phyloP scores from a whole-genome alignment of 2,329 filamentous ascomycete genomes.

The Corinectria fuckeliana region DNA sequence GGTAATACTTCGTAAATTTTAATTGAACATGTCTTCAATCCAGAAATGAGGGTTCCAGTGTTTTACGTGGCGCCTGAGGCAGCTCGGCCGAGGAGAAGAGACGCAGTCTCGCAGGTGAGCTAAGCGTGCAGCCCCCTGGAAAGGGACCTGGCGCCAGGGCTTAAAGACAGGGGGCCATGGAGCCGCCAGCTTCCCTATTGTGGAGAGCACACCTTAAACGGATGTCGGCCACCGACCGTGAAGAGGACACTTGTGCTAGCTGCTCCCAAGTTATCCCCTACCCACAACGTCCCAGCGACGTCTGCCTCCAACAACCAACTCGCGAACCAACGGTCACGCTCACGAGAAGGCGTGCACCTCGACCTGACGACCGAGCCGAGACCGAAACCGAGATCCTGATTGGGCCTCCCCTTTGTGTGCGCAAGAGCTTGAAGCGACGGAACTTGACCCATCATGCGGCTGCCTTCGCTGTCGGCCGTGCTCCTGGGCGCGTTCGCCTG shows the following conservation, averaged over 20 bases:
- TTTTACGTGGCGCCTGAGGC: not conserved
- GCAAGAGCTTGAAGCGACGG: constrained; percentile 19
- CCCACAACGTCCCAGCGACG: constrained; percentile 35
- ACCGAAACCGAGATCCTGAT: too few relatives aligned
- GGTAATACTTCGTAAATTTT: not conserved
- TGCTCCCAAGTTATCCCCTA: constrained; percentile 32
- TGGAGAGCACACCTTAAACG: constrained; percentile 38
- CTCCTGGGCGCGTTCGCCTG: constrained; percentile 59
- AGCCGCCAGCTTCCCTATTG: constrained; percentile 1
- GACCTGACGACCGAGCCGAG: constrained; percentile 22
- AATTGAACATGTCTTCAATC: not conserved
- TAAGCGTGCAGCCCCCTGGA: not conserved
- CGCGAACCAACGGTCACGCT: constrained; percentile 23
- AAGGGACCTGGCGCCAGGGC: not conserved
- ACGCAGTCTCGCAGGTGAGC: too few relatives aligned
- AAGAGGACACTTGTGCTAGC: constrained; percentile 43
- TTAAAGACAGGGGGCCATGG: not conserved
- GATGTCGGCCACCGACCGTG: constrained; percentile 24
- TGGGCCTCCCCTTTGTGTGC: constrained; percentile 21
- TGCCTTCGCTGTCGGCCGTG: constrained; percentile 54
- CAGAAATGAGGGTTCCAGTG: too few relatives aligned
- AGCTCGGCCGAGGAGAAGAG: not conserved
- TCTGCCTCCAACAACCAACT: constrained; percentile 24
- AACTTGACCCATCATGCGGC: constrained; percentile 50
- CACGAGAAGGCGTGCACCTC: constrained; percentile 29